Percentiles rank a stretch among this genome's conserved stretches.
Conservation (phyloP, 371 early-diverging fungal species). For the Mortierella sp. region DNA sequence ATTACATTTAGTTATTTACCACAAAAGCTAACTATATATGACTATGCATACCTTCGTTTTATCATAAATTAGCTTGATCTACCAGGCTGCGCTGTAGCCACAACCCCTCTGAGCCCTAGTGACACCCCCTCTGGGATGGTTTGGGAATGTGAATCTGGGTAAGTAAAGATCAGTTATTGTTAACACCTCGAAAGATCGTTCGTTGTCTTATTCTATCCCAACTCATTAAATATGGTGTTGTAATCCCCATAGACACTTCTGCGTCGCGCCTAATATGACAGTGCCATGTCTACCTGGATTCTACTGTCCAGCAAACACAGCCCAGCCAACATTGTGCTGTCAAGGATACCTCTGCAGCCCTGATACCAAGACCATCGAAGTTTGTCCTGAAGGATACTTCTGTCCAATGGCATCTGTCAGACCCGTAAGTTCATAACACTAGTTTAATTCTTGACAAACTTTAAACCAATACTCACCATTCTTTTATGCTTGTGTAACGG, state of each 20-base stretch:
- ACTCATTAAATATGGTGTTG: no score
- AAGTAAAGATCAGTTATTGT: conserved; percentile 12
- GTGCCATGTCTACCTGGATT: conserved; percentile 56
- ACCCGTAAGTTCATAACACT: conserved; percentile 13
- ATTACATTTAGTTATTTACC: neutral
- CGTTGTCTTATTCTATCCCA: neutral
- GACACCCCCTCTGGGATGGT: conserved; percentile 38
- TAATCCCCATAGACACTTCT: conserved; percentile 33
- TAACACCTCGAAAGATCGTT: neutral
- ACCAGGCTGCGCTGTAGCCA: conserved; percentile 35
- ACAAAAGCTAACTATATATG: neutral
- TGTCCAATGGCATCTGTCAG: conserved; percentile 43
- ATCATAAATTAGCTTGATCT: conserved; percentile 14
- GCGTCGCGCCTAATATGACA: conserved; percentile 37
- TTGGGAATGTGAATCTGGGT: conserved; percentile 51
- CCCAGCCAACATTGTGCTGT: conserved; percentile 62
- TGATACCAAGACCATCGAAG: conserved; percentile 33
- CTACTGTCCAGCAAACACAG: conserved; percentile 60
- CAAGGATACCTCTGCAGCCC: conserved; percentile 59
- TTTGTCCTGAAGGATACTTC: conserved; percentile 55
- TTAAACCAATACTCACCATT: no score
- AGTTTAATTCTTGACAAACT: no score
- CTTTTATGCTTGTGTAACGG: neutral
- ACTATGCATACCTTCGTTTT: no score
- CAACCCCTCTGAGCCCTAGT: conserved; percentile 19